Percentiles rank a stretch among this genome's conserved stretches.
Evolutionary conservation across 2,329 filamentous ascomycete species (phyloP).

Genomic region (Beauveria scarabaeidicola): DNA sequence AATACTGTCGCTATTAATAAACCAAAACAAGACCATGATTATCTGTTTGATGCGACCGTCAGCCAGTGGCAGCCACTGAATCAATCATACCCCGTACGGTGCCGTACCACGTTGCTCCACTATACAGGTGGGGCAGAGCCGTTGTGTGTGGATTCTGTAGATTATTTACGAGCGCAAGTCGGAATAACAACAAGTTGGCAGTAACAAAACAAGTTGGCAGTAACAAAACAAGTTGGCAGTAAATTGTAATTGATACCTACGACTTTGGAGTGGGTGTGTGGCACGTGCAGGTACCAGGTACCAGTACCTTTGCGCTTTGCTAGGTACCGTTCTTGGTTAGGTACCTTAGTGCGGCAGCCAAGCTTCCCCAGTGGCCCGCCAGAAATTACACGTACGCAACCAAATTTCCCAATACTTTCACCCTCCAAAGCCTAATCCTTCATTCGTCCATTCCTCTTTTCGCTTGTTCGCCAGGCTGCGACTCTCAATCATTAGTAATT

Average conservation of each 20-base stretch:
- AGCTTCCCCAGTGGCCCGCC: background rate
- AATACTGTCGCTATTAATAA: background rate
- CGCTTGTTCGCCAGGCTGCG: constrained; percentile 7
- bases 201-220: no score
- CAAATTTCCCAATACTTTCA: background rate
- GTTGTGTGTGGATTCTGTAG: background rate
- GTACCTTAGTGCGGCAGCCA: background rate
- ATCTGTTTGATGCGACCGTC: background rate
- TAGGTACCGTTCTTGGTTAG: no score
- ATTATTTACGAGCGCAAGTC: no score
- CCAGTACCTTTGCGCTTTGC: no score
- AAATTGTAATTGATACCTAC: no score
- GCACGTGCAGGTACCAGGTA: no score
- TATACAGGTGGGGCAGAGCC: background rate
- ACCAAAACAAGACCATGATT: background rate
- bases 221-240: no score
- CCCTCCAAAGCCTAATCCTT: background rate
- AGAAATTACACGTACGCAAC: background rate
- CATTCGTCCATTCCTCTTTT: background rate
- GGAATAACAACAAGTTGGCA: no score
- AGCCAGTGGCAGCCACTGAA: constrained; percentile 7
- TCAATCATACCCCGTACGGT: no score
- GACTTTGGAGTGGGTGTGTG: no score
- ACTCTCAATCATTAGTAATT: constrained; percentile 8
- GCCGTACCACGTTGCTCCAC: constrained; percentile 4